Base-by-base conservation (phyloP, 2,329 filamentous ascomycete genomes). In the Niveomyces coronatus region DNA sequence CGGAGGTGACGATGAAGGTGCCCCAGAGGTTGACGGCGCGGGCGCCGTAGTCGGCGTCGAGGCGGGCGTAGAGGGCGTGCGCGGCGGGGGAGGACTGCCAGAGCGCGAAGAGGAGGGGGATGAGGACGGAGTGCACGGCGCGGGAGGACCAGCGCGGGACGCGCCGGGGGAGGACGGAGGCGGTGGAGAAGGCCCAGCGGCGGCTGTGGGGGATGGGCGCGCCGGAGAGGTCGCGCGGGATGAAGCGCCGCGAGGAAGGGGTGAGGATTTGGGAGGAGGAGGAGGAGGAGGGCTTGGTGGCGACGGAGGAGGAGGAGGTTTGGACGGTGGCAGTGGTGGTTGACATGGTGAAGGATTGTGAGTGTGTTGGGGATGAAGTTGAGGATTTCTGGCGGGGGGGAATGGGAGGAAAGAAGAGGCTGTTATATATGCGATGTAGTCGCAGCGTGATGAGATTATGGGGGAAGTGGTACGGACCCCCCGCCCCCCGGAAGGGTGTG, bases 11-110 rank as follows among this genome's bases (percentile, higher is more conserved):
- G 31, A 54, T 15, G 10, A 58, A 46, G 4, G 56, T 56, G 18
- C 61, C 62, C 37, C 49, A 51, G 40, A 63, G 49, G 39, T 65
- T 58, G 35, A 64, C 46, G 22, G 40, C 39, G 24, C 47, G 41
- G 3, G 51, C 47, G 7, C 47, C 47, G 33, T 55, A 47, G n/a
- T 11, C 23, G n/a, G 22, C 16, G 26, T 46, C 43, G 14, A 50
- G 38, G 28, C 37, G 17, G 3, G 37, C 31, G 35, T 44, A 42
- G 5, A 45, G 35, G 15, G 30, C 32, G 35, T 33, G 41, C 17
- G 40, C 45, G 5, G 35, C 7, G 10, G 35, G 1, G 5, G 43
- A 41, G 15, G 28, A 23, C 26, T 46, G 44, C 38, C 44, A 46
- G 4, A 33, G 28, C 18, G 37, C 31, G 13, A 46, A 46, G 9